phyloP scores from a whole-genome alignment of 768 basidiomycete genomes.

The Termitomyces sp. region DNA sequence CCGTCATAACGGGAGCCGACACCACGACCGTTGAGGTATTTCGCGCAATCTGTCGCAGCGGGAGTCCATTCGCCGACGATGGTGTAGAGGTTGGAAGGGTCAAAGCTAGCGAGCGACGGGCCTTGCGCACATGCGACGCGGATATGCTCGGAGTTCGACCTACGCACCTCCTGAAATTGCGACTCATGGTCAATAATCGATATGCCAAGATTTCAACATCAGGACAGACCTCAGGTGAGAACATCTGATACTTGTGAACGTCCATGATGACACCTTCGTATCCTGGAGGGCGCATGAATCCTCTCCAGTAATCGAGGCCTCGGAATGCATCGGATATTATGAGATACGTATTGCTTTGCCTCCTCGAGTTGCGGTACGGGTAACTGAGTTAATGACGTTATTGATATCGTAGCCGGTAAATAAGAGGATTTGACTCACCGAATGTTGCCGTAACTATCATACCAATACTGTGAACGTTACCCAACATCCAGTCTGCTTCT shows the following conservation, averaged over 20 bases:
- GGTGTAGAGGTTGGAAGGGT: constrained; percentile 63
- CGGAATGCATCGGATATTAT: constrained; percentile 81
- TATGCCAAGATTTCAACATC: neutral
- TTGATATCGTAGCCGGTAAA: neutral
- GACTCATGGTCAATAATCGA: neutral
- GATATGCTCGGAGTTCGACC: constrained; percentile 52
- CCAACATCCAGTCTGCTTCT: neutral
- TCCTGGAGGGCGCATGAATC: constrained; percentile 46
- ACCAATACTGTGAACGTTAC: constrained; percentile 50
- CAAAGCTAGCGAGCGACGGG: constrained; percentile 30
- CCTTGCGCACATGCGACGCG: constrained; percentile 46
- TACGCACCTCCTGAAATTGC: constrained; percentile 34
- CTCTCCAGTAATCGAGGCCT: constrained; percentile 61
- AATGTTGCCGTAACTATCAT: constrained; percentile 69
- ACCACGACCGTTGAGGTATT: constrained; percentile 82
- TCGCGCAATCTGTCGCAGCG: constrained; percentile 71
- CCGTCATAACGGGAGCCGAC: constrained; percentile 63
- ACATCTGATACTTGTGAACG: constrained; percentile 77
- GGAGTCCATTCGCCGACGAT: constrained; percentile 89
- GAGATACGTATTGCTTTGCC: constrained; percentile 58
- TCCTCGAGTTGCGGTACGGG: constrained; percentile 24
- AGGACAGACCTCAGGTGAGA: constrained; percentile 47
- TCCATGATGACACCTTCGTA: constrained; percentile 71
- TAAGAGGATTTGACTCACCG: constrained; percentile 33
- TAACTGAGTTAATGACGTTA: constrained; percentile 18